Base-by-base conservation (phyloP, 768 basidiomycete species). In the Rhodotorula taiwanensis region DNA sequence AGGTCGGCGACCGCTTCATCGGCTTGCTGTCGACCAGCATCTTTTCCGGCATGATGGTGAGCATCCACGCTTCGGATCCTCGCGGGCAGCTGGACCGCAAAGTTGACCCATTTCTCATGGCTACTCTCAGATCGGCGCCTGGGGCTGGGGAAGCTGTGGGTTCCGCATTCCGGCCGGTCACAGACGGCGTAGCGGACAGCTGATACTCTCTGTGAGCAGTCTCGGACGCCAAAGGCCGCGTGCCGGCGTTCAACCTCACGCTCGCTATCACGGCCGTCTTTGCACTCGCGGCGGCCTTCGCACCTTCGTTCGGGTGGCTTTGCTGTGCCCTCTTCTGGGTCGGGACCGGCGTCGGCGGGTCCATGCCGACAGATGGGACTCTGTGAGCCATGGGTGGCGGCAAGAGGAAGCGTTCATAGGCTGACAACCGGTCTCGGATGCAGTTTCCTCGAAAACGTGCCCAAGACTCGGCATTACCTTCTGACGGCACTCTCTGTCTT, bases 41-140 rank as follows among this genome's bases (percentile, higher is more conserved):
- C 82, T 92, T 92, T 73, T 84, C 82, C 16, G 89, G 94, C n/a
- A 98, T 98, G 94, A 95, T 97, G 91, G 74, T 95, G 54, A 89
- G 93, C 3, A 87, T 1, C 89, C 2, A 77, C 92, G 27, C 21
- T 45, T 10, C 6, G 36, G 36, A 39, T 39, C 36, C 16, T 16
- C 36, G 36, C 36, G 36, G 36, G 36, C 36, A 39, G 36, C 2
- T 25, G 23, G 20, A 9, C 27, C 11, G 6, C 25, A 16, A 39
- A 16, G 11, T 14, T 88, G 86, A 7, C 92, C 6, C 5, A 25
- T n/a, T 2, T 20, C 33, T 1, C 23, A n/a, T 21, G 11, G 25
- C 6, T 23, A 25, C 25, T 6, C 3, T 11, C 47, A 47, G 58
- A n/a, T 62, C 28, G 64, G 71, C 25, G 69, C 72, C 0, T 70